phyloP scores from a whole-genome alignment of 257 asterid genomes.

The Nicotiana attenuata region DNA sequence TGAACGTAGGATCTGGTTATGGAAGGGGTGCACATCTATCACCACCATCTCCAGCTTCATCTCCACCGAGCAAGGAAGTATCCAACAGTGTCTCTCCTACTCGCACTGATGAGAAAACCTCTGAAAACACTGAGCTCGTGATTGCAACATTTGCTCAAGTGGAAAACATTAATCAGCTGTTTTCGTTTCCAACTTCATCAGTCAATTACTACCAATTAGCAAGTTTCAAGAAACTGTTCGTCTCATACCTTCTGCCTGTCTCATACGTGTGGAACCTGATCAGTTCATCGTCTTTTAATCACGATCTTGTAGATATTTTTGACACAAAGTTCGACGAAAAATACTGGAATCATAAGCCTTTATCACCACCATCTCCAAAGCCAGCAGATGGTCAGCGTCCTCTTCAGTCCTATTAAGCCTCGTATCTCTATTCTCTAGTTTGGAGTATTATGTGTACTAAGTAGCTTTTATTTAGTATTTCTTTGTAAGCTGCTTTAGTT shows the following conservation, averaged over 20 bases:
- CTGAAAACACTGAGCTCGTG: background rate
- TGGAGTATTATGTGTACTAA: background rate
- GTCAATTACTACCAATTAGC: background rate
- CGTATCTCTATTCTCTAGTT: too few relatives aligned
- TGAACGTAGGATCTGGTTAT: background rate
- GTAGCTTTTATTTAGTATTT: too few relatives aligned
- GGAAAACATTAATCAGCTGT: background rate
- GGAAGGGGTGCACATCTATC: background rate
- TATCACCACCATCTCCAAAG: background rate
- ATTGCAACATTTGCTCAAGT: background rate
- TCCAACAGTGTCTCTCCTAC: background rate
- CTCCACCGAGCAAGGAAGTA: background rate
- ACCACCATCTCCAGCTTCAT: background rate
- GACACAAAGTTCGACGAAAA: background rate
- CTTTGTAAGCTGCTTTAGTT: too few relatives aligned
- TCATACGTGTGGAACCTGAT: background rate
- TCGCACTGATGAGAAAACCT: background rate
- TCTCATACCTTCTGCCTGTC: background rate
- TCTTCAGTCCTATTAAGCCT: background rate
- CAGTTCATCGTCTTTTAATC: background rate
- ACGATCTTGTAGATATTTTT: background rate
- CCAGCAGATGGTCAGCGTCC: background rate
- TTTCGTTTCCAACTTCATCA: background rate
- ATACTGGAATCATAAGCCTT: background rate
- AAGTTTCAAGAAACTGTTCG: background rate